Base-by-base conservation (phyloP, 2,329 filamentous ascomycete species). In the Aureobasidium lini region DNA sequence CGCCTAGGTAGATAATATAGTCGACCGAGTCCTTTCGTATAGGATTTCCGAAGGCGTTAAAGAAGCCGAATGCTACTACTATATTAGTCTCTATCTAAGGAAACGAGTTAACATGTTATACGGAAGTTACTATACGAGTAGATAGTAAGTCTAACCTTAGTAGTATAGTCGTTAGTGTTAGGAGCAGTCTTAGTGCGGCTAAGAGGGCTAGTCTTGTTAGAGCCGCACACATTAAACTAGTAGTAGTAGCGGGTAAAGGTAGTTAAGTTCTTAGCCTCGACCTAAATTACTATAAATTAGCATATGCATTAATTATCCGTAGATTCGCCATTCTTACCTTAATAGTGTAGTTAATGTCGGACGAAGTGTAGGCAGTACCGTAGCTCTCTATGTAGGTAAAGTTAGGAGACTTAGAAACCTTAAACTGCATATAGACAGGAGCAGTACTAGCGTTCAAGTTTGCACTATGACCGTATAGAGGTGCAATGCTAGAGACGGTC, bases 261-360 rank as follows among this genome's bases (percentile, higher is more conserved):
- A 54, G 81, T 73, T 42, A 90, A 69, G 13, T 80, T 79, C 52
- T 72, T 79, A 1, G 86, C 87, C 70, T 90, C 86, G 13, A 89
- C 81, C 79, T 85, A 54, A 13, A 23, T 8, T 13, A 1, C 69
- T n/a, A 16, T 63, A 60, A 29, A 52, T 65, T 36, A 66, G 60
- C 42, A 49, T 11, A 1, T 18, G 39, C n/a, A 16, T n/a, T 18
- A 49, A 7, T 16, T 34, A n/a, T 15, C 31, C 36, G 2, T 10
- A n/a, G 1, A 31, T n/a, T 29, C 7, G 1, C 15, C 16, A 13
- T 29, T 5, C 39, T 5, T 68, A 84, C 83, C 77, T 89, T 89
- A 61, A 90, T 76, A 0, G 87, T 90, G 68, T 85, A 91, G 68
- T 91, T 88, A 49, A 90, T 82, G 68, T 90, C 87, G 1, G 82